Base-by-base conservation (phyloP, 2,329 filamentous ascomycete species). In the Xylariomycetidae sp. region DNA sequence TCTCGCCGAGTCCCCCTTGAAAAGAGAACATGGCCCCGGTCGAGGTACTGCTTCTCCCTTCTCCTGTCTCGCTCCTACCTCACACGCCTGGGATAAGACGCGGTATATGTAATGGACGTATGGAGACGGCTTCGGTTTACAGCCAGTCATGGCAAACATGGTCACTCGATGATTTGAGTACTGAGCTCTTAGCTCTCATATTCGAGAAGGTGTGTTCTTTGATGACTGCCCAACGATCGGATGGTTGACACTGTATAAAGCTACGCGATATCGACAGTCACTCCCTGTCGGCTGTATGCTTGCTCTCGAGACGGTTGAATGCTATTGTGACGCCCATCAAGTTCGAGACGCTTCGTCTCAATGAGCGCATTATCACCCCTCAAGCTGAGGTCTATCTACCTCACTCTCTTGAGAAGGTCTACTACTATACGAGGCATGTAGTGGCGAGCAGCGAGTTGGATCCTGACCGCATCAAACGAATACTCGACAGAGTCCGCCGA, bases 121-220 rank as follows among this genome's bases (percentile, higher is more conserved):
- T 51, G 42, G 42, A 40, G 25, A 41, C 30, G 19, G 23, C 33
- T 25, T 16, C 38, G 18, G 30, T 30, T 34, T 14, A 15, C 6
- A 9, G 33, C 22, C 30, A 20, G 33, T 18, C 37, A 32, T 27
- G 30, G 26, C 41, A 34, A 18, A 45, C 26, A 32, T 53, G 50
- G 44, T 58, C 53, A 8, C 42, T 63, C 14, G 42, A 58, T 32
- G 47, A 56, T 33, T 56, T 70, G 13, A 67, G 62, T 45, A 57
- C 63, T 4, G 67, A 70, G 48, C 46, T 70, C 12, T 31, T 69
- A n/a, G 44, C 51, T 33, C 48, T 69, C 23, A 58, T 70, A 20
- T 55, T 67, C 16, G 46, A 63, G 44, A 57, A 66, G 49, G 67
- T 69, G 52, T 8, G 19, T 11, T 38, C 10, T 14, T 9, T 6